Conservation (phyloP, 2,329 filamentous ascomycete genomes). For the Eutypella sp. region DNA sequence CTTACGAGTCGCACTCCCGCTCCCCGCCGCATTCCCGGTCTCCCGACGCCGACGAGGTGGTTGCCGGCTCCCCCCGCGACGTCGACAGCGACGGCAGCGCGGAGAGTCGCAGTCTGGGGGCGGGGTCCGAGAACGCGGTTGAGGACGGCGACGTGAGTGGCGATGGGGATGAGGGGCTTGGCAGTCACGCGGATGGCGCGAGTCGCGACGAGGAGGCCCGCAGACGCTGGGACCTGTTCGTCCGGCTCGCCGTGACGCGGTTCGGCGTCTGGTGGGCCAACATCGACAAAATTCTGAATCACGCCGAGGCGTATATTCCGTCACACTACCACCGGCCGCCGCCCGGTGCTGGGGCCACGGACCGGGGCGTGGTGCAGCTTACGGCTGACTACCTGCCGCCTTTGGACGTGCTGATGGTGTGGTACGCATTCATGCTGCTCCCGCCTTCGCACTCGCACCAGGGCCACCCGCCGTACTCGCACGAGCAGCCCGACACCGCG, state of each 20-base stretch:
- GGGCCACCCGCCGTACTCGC: too few relatives aligned
- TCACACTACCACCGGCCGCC: not conserved
- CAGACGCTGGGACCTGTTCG: not conserved
- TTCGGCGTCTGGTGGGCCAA: constrained; percentile 1
- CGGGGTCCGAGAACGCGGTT: not conserved
- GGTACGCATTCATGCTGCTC: not conserved
- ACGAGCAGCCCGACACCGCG: too few relatives aligned
- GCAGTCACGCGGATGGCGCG: not conserved
- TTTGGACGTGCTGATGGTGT: constrained; percentile 4
- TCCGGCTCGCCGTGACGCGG: constrained; percentile 1
- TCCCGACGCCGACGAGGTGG: not conserved
- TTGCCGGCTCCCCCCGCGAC: too few relatives aligned
- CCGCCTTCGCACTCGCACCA: not conserved
- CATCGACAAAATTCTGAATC: constrained; percentile 2
- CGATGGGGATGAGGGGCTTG: not conserved
- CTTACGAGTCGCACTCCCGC: not conserved
- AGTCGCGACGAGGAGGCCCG: not conserved
- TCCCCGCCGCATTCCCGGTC: not conserved
- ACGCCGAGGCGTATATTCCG: constrained; percentile 2
- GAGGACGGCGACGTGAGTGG: not conserved
- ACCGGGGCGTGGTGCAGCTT: constrained; percentile 2
- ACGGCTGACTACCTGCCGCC: constrained; percentile 5
- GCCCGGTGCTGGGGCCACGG: not conserved
- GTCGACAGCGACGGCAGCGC: too few relatives aligned
- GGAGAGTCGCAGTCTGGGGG: too few relatives aligned